Evolutionary conservation across 768 basidiomycete genomes (phyloP).

Genomic region (Myochromella boudieri): DNA sequence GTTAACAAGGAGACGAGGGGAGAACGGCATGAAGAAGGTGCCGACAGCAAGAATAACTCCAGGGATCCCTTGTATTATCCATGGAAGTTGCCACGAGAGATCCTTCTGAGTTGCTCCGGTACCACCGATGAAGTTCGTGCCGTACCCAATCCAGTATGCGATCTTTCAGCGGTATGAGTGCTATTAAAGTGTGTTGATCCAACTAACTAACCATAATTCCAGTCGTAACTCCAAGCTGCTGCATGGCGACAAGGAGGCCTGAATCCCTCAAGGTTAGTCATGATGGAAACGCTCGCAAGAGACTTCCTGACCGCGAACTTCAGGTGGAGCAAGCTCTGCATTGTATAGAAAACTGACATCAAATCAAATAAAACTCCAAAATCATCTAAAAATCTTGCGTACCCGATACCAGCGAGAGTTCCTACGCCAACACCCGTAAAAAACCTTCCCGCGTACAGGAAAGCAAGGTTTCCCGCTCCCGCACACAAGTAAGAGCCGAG

Average conservation of each 20-base stretch:
- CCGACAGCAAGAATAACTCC: conserved; percentile 28
- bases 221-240: conserved; percentile 17
- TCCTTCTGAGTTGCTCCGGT: conserved; percentile 12
- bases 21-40: conserved; percentile 36
- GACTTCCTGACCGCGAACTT: conserved; percentile 10
- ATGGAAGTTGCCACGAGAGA: conserved; percentile 18
- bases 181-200: neutral
- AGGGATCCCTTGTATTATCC: conserved; percentile 33
- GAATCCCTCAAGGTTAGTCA: neutral
- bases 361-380: neutral
- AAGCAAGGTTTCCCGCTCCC: conserved; percentile 15
- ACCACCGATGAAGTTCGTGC: conserved; percentile 18
- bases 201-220: conserved; percentile 15
- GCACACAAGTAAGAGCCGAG: conserved; percentile 17
- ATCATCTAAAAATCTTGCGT: neutral
- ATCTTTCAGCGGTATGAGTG: neutral
- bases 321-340: conserved; percentile 17
- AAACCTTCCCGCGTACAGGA: conserved; percentile 17
- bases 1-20: conserved; percentile 42
- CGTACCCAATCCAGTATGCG: conserved; percentile 19
- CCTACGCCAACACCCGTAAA: conserved; percentile 17
- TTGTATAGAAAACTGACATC: conserved; percentile 13
- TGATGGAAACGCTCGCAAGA: neutral
- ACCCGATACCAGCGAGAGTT: conserved; percentile 17
- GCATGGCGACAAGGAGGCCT: conserved; percentile 18